These are phyloP conservation scores for Nymphaea colorata DNA, from an alignment of 164 flowering plant genomes.

Conservation along the genomic window DNA sequence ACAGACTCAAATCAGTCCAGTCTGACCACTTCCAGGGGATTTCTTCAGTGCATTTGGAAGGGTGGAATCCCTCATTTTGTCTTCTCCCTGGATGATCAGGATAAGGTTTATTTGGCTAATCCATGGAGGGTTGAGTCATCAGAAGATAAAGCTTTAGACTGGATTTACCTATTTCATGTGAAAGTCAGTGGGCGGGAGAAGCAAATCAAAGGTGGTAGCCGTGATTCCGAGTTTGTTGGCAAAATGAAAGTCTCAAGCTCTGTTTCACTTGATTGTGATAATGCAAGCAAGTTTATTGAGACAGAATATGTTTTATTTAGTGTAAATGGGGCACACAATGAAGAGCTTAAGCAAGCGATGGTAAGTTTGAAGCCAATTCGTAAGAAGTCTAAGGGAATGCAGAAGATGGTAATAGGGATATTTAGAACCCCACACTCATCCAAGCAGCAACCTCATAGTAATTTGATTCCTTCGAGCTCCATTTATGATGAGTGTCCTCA, in stretches of 20 bases:
- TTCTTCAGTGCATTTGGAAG: constrained; percentile 65
- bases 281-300: constrained; percentile 18
- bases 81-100: constrained; percentile 57
- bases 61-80: constrained; percentile 53
- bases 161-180: constrained; percentile 45
- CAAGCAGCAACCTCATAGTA: constrained; percentile 11
- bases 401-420: constrained; percentile 34
- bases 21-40: constrained; percentile 34
- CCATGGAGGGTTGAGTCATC: constrained; percentile 24
- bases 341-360: constrained; percentile 11
- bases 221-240: constrained; percentile 37
- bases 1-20: constrained; percentile 29
- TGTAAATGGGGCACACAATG: constrained; percentile 8
- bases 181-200: constrained; percentile 14
- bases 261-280: constrained; percentile 18
- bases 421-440: constrained; percentile 28
- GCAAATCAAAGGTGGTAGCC: constrained; percentile 8
- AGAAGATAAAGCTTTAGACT: constrained; percentile 31
- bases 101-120: constrained; percentile 43
- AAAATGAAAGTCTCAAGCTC: constrained; percentile 67
- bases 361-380: constrained; percentile 15
- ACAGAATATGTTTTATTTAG: constrained; percentile 57
- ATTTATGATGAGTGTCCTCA: too few species aligned
- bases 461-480: too few species aligned
- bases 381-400: constrained; percentile 24